phyloP scores from a whole-genome alignment of 2,329 filamentous ascomycete species.

The Diplocarpon mali region DNA sequence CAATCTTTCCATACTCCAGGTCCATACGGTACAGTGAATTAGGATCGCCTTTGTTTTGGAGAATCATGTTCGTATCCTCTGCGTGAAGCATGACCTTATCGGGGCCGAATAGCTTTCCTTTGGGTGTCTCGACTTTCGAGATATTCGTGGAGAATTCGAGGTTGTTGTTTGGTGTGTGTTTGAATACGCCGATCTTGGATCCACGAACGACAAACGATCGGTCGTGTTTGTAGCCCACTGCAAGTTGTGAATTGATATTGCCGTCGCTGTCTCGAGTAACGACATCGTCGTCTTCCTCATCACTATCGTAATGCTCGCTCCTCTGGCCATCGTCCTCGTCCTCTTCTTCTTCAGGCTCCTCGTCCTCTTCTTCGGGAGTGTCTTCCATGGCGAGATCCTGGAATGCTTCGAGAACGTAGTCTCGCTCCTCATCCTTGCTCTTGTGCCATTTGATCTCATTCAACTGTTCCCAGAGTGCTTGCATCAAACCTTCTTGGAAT shows the following conservation, averaged over 20 bases:
- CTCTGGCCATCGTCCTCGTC: conserved; percentile 46
- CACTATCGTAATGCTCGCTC: conserved; percentile 64
- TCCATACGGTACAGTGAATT: conserved; percentile 97
- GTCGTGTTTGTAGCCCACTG: conserved; percentile 94
- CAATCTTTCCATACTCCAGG: conserved; percentile 91
- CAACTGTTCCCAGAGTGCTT: conserved; percentile 90
- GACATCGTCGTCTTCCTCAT: conserved; percentile 72
- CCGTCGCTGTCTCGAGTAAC: conserved; percentile 58
- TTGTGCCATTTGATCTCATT: conserved; percentile 93
- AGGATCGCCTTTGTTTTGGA: conserved; percentile 47
- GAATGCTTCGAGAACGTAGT: conserved; percentile 93
- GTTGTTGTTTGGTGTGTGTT: conserved; percentile 84
- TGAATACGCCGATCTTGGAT: conserved; percentile 98
- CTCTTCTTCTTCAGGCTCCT: conserved; percentile 35
- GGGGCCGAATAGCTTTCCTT: conserved; percentile 79
- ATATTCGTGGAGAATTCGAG: conserved; percentile 96
- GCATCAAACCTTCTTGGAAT: conserved; percentile 91
- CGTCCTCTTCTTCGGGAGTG: conserved; percentile 39
- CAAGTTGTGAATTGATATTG: conserved; percentile 85
- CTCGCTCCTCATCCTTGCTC: conserved; percentile 80
- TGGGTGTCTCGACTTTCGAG: conserved; percentile 83
- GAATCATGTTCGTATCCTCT: conserved; percentile 28
- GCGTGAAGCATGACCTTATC: conserved; percentile 45
- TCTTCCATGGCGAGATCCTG: conserved; percentile 92
- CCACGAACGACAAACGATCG: conserved; percentile 94